A percentile compares a stretch with the other conserved stretches of the same genome.
These are phyloP conservation scores for Saraca asoca DNA, from an alignment of 331 rosid species.

Conservation along the genomic window DNA sequence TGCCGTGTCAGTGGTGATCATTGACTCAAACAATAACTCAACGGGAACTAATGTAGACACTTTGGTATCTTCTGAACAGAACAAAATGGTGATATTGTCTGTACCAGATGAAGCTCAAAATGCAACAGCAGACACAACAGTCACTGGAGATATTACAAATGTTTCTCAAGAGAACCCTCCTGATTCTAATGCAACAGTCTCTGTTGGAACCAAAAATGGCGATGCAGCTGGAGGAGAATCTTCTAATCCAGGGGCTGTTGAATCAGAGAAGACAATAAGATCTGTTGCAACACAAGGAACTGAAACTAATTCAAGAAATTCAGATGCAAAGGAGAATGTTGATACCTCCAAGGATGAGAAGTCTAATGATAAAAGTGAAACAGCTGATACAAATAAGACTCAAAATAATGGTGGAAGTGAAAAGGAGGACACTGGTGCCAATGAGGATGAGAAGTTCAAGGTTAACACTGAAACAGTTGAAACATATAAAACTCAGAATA, in stretches of 20 bases:
- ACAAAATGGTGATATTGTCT: slow-evolving; percentile 28
- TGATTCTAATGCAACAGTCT: slow-evolving; percentile 28
- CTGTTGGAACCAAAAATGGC: slow-evolving; percentile 42
- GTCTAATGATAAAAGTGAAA: slow-evolving; percentile 34
- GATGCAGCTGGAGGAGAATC: slow-evolving; percentile 42
- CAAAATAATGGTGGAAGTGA: not conserved
- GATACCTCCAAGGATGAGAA: slow-evolving; percentile 44
- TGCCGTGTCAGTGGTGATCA: slow-evolving; percentile 32
- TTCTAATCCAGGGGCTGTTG: slow-evolving; percentile 38
- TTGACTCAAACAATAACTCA: slow-evolving; percentile 37
- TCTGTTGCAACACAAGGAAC: slow-evolving; percentile 44
- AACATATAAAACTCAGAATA: not conserved
- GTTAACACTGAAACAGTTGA: slow-evolving; percentile 36
- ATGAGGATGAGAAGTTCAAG: slow-evolving; percentile 46
- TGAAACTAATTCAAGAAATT: slow-evolving; percentile 32
- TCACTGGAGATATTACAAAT: slow-evolving; percentile 35
- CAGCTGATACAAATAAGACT: slow-evolving; percentile 17
- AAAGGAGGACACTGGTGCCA: slow-evolving; percentile 40
- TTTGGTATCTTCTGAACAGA: slow-evolving; percentile 45
- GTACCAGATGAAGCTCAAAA: slow-evolving; percentile 48
- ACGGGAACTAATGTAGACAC: slow-evolving; percentile 24
- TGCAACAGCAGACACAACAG: slow-evolving; percentile 28
- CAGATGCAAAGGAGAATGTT: slow-evolving; percentile 40
- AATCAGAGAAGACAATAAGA: slow-evolving; percentile 30
- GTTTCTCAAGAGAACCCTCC: slow-evolving; percentile 40